A percentile compares a stretch with the other conserved stretches of the same genome.
Evolutionary conservation across 2,329 filamentous ascomycete genomes (phyloP).

Genomic region (Pseudogymnoascus sp.): DNA sequence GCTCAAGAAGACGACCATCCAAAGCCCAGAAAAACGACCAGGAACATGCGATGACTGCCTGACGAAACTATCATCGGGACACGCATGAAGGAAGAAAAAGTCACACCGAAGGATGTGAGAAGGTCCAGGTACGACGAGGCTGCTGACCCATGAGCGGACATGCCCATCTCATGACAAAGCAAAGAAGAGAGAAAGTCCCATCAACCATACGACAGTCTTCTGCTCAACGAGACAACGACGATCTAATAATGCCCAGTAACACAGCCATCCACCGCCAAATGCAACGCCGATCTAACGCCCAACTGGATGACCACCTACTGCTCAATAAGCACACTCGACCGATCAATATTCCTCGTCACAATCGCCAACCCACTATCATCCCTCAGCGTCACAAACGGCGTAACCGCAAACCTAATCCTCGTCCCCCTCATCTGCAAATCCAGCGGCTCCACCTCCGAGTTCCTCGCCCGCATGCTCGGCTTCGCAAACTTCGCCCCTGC

Average conservation of each 20-base stretch:
- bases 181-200: neutral
- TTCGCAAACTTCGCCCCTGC: constrained; percentile 40
- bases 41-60: too few relatives aligned
- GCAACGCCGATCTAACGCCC: neutral
- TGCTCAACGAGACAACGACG: neutral
- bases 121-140: too few relatives aligned
- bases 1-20: neutral
- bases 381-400: constrained; percentile 45
- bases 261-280: neutral
- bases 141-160: too few relatives aligned
- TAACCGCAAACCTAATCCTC: constrained; percentile 46
- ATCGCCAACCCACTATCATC: constrained; percentile 32
- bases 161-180: too few relatives aligned
- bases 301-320: neutral
- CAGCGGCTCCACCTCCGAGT: constrained; percentile 33
- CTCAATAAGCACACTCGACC: constrained; percentile 2
- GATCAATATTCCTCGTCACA: neutral
- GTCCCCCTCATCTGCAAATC: constrained; percentile 42
- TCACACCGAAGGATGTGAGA: too few relatives aligned
- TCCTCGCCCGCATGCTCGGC: constrained; percentile 37
- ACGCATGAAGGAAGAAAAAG: too few relatives aligned
- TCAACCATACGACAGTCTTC: neutral
- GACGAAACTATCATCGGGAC: too few relatives aligned
- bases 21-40: neutral
- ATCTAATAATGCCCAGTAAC: neutral